These are phyloP conservation scores for Phytophthora niederhauseri DNA, from an alignment of 352 stramenopile genomes.

Conservation along the genomic window DNA sequence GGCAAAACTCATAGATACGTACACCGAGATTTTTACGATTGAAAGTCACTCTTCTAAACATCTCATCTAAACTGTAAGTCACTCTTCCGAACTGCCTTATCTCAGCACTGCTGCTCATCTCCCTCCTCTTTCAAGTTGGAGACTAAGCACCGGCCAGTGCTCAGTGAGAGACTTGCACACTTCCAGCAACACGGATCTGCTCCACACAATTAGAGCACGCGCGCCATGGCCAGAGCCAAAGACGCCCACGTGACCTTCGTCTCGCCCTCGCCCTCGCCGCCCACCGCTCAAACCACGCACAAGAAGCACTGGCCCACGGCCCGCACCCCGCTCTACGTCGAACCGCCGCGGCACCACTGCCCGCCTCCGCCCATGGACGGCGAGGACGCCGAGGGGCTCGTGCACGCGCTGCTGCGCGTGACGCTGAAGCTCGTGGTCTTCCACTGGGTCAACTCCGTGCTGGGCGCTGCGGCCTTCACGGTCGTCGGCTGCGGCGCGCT, in stretches of 20 bases:
- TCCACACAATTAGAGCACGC: neutral
- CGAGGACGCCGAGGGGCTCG: constrained; percentile 29
- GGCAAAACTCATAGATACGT: neutral
- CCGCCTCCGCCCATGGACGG: constrained; percentile 7
- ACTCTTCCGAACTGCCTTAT: neutral
- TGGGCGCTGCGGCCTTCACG: constrained; percentile 51
- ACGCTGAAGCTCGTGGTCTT: constrained; percentile 65
- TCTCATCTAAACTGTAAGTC: neutral
- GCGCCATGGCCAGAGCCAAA: constrained; percentile 12
- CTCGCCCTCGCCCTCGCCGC: constrained; percentile 26
- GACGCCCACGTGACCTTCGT: constrained; percentile 42
- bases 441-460: constrained; percentile 59
- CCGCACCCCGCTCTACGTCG: constrained; percentile 19
- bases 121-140: constrained; percentile 20
- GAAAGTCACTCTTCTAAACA: neutral
- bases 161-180: neutral
- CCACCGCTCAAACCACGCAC: constrained; percentile 1
- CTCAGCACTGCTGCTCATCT: constrained; percentile 10
- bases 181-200: neutral
- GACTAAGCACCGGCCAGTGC: neutral
- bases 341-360: constrained; percentile 16
- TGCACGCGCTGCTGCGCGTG: constrained; percentile 37
- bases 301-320: constrained; percentile 12
- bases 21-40: neutral
- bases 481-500: constrained; percentile 44